Base-by-base conservation (phyloP, 805 yeast genomes). In the Saccharomycopsis amapae region DNA sequence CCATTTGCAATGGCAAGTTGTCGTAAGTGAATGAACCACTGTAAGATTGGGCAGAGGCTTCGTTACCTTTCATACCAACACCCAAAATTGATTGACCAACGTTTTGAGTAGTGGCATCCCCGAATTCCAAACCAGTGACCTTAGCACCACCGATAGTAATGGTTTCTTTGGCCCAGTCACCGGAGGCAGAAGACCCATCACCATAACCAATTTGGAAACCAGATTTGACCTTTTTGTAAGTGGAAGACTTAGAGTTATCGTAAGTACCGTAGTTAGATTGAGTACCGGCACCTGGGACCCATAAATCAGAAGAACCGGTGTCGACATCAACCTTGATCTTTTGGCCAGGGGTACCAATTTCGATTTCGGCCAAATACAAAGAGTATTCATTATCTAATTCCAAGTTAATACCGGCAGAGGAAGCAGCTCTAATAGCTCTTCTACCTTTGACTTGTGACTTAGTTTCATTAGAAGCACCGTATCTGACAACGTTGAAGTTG, bases 51-150 rank as follows among this genome's bases (percentile, higher is more conserved):
- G n/a, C n/a, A 1, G 90, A 81, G 2, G 75, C 67, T 61, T 88
- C 95, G 46, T 84, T 68, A 12, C 79, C 84, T 5, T 75, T 63
- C 44, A 82, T 67, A 7, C 93, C 90, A 51, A 85, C 76, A 22
- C 89, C 88, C 31, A 84, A 62, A 45, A 93, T 89, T 44, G 39
- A 40, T 15, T 15, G 18, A 6, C 44, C 47, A 19, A 34, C 38
- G 5, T 43, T 58, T 28, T 35, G 44, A 5, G 33, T 18, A 22
- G 50, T 47, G 13, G 47, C 50, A 43, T 38, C 47, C 15, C 44
- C 50, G 23, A 47, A 47, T 22, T 38, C 31, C 7, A 38, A 26
- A 15, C 39, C 32, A 18, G 22, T 44, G 25, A 44, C 42, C 17
- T 23, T 19, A 13, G 40, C 26, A 5, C 48, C 48, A 24, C 51